Percentiles rank a stretch among this genome's conserved stretches.
Conservation (phyloP, 2,329 filamentous ascomycete species). For the Proliferodiscus dingleyae region DNA sequence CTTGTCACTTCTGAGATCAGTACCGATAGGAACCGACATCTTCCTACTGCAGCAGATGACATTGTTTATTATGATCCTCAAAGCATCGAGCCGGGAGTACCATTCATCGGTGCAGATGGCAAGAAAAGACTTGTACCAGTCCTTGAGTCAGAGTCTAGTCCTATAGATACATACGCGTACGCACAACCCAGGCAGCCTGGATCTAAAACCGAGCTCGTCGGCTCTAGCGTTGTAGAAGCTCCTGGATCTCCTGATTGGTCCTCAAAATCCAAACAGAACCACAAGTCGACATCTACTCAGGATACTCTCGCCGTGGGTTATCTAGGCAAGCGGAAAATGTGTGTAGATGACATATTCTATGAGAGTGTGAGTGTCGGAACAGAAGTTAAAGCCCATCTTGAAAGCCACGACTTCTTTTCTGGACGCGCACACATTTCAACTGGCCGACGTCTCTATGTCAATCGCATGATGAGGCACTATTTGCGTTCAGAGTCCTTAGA, state of each 20-base stretch:
- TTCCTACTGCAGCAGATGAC: conserved; percentile 24
- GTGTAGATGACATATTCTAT: conserved; percentile 40
- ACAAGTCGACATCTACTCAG: conserved; percentile 1
- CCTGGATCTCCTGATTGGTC: neutral
- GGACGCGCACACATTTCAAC: conserved; percentile 31
- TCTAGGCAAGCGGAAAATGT: conserved; percentile 35
- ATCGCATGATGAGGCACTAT: conserved; percentile 38
- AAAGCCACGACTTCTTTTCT: conserved; percentile 24
- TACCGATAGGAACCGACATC: conserved; percentile 15
- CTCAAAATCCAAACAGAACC: neutral
- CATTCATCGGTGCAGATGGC: neutral
- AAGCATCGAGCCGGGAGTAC: neutral
- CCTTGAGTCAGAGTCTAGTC: too few species aligned
- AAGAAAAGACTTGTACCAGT: too few species aligned
- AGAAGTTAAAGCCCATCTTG: conserved; percentile 24
- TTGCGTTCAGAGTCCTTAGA: conserved; percentile 27
- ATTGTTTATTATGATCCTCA: conserved; percentile 6
- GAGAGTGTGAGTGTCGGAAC: conserved; percentile 23
- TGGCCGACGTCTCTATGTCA: conserved; percentile 42
- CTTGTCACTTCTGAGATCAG: conserved; percentile 24
- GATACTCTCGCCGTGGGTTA: conserved; percentile 27
- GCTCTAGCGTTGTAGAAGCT: neutral
- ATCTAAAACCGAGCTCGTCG: neutral
- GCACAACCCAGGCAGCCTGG: too few species aligned
- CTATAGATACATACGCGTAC: too few species aligned